Conservation (phyloP, 345 rosid species). For the Gossypium herbaceum region DNA sequence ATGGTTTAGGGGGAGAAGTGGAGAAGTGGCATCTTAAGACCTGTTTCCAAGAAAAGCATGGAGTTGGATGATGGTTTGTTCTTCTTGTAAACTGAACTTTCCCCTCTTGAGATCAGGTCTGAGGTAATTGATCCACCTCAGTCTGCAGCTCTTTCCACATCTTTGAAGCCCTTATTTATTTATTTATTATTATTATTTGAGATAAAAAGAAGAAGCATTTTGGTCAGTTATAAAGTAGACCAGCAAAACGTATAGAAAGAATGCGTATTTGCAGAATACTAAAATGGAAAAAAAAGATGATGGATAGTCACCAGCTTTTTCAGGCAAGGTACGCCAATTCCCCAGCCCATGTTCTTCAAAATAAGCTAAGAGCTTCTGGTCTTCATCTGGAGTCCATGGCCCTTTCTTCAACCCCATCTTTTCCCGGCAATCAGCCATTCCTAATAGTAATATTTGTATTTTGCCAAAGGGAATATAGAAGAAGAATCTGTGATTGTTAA, state of each 20-base stretch:
- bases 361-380: conserved; percentile 47
- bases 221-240: too few species aligned
- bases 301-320: conserved; percentile 35
- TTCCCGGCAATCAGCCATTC: conserved; percentile 32
- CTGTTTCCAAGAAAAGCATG: conserved; percentile 47
- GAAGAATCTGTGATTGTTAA: not conserved
- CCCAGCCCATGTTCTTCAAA: conserved; percentile 47
- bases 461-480: not conserved
- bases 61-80: conserved; percentile 44
- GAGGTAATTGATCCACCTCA: conserved; percentile 47
- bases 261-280: too few species aligned
- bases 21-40: conserved; percentile 4
- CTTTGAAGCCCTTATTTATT: conserved; percentile 33
- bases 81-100: conserved; percentile 42
- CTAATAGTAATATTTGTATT: conserved; percentile 7
- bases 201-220: too few species aligned
- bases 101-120: conserved; percentile 50
- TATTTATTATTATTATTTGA: not conserved
- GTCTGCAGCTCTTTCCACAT: conserved; percentile 52
- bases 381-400: conserved; percentile 61
- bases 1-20: too few species aligned
- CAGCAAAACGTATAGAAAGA: too few species aligned
- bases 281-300: too few species aligned
- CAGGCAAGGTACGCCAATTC: conserved; percentile 50
- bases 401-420: conserved; percentile 50